Evolutionary conservation across 2,329 filamentous ascomycete species (phyloP).

Genomic region (Fusarium anguioides): DNA sequence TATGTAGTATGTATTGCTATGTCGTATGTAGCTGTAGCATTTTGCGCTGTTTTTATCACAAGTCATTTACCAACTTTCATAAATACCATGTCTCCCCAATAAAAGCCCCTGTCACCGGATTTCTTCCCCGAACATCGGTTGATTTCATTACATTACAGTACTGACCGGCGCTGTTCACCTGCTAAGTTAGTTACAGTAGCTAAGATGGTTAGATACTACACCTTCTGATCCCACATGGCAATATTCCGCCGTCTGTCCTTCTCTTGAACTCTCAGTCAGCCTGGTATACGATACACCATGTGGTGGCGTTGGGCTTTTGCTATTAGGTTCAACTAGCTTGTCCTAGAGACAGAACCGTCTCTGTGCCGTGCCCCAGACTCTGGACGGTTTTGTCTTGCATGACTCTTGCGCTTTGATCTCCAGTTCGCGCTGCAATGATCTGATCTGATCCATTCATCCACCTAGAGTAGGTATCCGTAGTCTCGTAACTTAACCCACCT

Average conservation of each 20-base stretch:
- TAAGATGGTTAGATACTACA: slow-evolving; percentile 10
- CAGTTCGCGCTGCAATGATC: background rate
- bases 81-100: slow-evolving; percentile 27
- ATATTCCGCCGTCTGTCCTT: background rate
- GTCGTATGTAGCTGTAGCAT: slow-evolving; percentile 2
- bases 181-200: too few species aligned
- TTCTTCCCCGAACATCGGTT: slow-evolving; percentile 27
- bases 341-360: slow-evolving; percentile 36
- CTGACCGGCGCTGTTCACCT: too few species aligned
- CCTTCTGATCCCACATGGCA: slow-evolving; percentile 33
- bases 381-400: slow-evolving; percentile 24
- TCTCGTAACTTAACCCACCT: background rate
- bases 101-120: slow-evolving; percentile 33
- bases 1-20: background rate
- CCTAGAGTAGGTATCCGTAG: too few species aligned
- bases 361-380: slow-evolving; percentile 31
- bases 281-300: slow-evolving; percentile 24
- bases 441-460: background rate
- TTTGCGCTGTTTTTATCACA: slow-evolving; percentile 24
- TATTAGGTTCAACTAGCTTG: slow-evolving; percentile 39
- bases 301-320: slow-evolving; percentile 39
- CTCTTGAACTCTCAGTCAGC: slow-evolving; percentile 12
- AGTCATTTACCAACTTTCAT: slow-evolving; percentile 30
- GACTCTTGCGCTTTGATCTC: slow-evolving; percentile 29
- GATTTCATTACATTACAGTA: slow-evolving; percentile 19